These are phyloP conservation scores for Microcos paniculata DNA, from an alignment of 345 rosid genomes.

Conservation along the genomic window DNA sequence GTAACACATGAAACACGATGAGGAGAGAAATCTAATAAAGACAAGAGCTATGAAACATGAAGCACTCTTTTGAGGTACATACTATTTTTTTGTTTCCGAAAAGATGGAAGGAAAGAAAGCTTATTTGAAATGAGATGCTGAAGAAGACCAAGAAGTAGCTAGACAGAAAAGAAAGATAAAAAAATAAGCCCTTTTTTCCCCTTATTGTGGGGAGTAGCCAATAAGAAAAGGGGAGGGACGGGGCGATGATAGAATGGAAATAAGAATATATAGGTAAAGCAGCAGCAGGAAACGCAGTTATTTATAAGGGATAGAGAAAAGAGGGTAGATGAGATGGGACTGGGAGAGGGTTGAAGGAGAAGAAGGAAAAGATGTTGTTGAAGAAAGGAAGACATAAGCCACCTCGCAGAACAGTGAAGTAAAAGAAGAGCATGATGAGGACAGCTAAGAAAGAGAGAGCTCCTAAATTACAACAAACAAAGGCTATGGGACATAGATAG, in stretches of 20 bases:
- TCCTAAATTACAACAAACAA: not conserved
- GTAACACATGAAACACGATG: not conserved
- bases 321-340: not conserved
- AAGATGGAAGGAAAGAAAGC: not conserved
- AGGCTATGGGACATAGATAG: constrained; percentile 3
- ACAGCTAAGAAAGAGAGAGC: constrained; percentile 17
- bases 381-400: not conserved
- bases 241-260: not conserved
- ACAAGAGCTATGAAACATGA: not conserved
- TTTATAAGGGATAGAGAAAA: not conserved
- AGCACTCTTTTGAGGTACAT: not conserved
- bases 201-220: not conserved
- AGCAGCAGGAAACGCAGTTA: not conserved
- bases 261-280: not conserved
- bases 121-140: not conserved
- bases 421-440: not conserved
- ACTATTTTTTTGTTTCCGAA: too few species aligned
- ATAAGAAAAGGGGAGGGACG: not conserved
- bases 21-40: not conserved
- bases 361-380: not conserved
- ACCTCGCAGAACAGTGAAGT: constrained; percentile 4
- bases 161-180: not conserved
- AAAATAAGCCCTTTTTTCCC: not conserved
- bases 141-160: not conserved
- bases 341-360: not conserved